Percentiles rank a stretch among this genome's conserved stretches.
Conservation (phyloP, 2,329 filamentous ascomycete genomes). For the Alternaria gansuensis region DNA sequence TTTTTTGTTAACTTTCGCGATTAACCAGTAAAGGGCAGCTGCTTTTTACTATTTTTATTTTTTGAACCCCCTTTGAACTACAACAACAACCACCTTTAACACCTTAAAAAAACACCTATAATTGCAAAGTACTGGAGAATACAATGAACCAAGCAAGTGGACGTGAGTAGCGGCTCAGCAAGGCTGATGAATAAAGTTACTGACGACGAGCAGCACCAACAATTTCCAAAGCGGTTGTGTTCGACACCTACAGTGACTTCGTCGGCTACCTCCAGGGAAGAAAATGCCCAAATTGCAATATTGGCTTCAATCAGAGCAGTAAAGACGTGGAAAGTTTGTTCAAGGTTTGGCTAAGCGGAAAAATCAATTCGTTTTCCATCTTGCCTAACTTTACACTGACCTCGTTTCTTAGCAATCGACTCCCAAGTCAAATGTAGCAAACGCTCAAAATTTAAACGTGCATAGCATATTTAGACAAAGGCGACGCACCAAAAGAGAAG, state of each 20-base stretch:
- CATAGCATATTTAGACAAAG: slow-evolving; percentile 16
- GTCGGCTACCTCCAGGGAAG: slow-evolving; percentile 3
- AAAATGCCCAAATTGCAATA: slow-evolving; percentile 10
- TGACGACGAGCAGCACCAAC: neutral
- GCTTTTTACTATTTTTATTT: too few relatives aligned
- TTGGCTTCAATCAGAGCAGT: neutral
- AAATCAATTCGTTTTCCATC: neutral
- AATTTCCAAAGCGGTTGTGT: neutral
- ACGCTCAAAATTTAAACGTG: slow-evolving; percentile 22
- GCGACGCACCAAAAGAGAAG: neutral
- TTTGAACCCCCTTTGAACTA: too few relatives aligned
- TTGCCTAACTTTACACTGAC: neutral
- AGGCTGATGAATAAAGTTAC: too few relatives aligned
- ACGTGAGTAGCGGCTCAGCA: neutral
- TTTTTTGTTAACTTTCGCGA: too few relatives aligned
- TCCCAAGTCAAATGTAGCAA: slow-evolving; percentile 22
- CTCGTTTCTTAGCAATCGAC: neutral
- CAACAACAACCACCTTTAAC: too few relatives aligned
- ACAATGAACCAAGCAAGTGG: neutral
- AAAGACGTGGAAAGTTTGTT: slow-evolving; percentile 16
- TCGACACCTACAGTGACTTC: slow-evolving; percentile 13
- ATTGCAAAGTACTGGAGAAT: neutral
- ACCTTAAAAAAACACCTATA: neutral
- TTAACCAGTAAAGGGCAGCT: too few relatives aligned
- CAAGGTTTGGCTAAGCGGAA: slow-evolving; percentile 22